phyloP scores from a whole-genome alignment of 169 alveolate genomes.

The Cryptosporidium ubiquitum region DNA sequence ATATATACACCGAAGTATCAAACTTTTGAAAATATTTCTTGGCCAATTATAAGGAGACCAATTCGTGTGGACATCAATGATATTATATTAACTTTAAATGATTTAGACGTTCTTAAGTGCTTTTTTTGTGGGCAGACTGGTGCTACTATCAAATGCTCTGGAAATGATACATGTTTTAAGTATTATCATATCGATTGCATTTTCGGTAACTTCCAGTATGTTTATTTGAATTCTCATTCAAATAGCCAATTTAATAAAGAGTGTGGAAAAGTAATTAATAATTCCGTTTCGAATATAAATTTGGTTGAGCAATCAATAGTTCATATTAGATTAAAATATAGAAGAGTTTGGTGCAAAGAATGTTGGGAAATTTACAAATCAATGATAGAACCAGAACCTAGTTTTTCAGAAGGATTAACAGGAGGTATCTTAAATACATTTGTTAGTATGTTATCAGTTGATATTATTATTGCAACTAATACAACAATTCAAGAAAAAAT shows the following conservation, averaged over 20 bases:
- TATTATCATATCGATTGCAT: slow-evolving; percentile 47
- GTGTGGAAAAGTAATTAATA: background rate
- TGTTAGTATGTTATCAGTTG: slow-evolving; percentile 9
- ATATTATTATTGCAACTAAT: slow-evolving; percentile 4
- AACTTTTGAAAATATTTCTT: slow-evolving; percentile 32
- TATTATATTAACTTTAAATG: slow-evolving; percentile 35
- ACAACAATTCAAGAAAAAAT: background rate
- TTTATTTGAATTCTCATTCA: background rate
- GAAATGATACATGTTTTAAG: slow-evolving; percentile 55
- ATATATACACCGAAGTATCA: slow-evolving; percentile 17
- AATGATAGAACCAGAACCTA: slow-evolving; percentile 32
- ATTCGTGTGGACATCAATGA: slow-evolving; percentile 22
- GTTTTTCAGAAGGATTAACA: slow-evolving; percentile 57
- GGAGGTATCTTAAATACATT: slow-evolving; percentile 33
- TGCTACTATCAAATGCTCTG: slow-evolving; percentile 70
- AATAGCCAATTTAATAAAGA: background rate
- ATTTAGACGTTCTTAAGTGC: slow-evolving; percentile 23
- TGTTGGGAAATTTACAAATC: slow-evolving; percentile 44
- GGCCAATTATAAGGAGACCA: slow-evolving; percentile 62
- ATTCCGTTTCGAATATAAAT: background rate
- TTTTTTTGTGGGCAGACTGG: slow-evolving; percentile 11
- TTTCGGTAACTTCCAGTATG: background rate
- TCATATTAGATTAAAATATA: slow-evolving; percentile 48
- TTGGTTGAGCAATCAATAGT: background rate
- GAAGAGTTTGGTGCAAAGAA: slow-evolving; percentile 61